phyloP scores from a whole-genome alignment of 2,329 filamentous ascomycete genomes.

The Beauveria medogensis region DNA sequence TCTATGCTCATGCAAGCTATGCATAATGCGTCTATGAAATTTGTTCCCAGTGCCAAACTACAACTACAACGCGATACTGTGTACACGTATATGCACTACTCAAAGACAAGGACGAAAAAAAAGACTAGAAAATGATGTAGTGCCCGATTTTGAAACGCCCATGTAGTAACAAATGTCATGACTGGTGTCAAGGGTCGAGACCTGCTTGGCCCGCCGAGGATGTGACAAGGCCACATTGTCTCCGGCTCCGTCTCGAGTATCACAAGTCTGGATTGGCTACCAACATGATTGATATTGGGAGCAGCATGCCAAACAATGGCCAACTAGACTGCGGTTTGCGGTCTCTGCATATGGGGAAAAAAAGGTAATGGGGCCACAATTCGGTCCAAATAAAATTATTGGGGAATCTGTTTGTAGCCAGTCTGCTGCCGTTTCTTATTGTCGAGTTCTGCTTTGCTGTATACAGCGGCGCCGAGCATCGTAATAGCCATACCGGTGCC shows the following conservation, averaged over 20 bases:
- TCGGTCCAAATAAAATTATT: conserved; percentile 8
- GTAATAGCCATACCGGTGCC: conserved; percentile 49
- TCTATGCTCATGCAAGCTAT: conserved; percentile 9
- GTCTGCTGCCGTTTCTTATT: conserved; percentile 31
- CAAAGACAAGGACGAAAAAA: not conserved
- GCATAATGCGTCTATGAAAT: conserved; percentile 10
- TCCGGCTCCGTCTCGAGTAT: not conserved
- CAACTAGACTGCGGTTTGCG: not conserved
- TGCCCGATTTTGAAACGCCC: conserved; percentile 1
- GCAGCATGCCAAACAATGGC: not conserved
- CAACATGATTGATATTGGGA: not conserved
- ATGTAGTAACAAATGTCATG: not conserved
- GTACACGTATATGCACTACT: not conserved
- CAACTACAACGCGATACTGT: not conserved
- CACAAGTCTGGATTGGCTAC: not conserved
- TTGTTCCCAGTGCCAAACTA: not conserved
- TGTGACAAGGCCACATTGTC: not conserved
- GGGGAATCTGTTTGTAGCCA: conserved; percentile 26
- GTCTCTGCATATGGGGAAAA: not conserved
- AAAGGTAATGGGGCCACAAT: not conserved
- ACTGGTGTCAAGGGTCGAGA: not conserved
- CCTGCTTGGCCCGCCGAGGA: not conserved
- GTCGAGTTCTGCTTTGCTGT: conserved; percentile 49
- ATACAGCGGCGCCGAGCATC: conserved; percentile 46
- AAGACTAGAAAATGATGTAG: not conserved